Evolutionary conservation across 306 rosid genomes (phyloP).

Genomic region (Cajanus cajan): DNA sequence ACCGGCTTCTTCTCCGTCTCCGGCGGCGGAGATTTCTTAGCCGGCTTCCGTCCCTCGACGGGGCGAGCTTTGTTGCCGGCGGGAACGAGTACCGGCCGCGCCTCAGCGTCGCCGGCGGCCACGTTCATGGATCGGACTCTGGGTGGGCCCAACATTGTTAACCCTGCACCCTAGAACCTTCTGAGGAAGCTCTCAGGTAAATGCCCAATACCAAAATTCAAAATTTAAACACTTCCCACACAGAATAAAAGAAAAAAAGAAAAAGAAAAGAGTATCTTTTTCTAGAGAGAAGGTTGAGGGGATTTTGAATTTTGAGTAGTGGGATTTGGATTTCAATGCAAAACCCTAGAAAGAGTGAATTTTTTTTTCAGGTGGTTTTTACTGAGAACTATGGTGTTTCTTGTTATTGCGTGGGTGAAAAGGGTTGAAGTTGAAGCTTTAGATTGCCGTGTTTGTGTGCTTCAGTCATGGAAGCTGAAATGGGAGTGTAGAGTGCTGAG

Average conservation of each 20-base stretch:
- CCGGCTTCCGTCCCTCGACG: slow-evolving; percentile 40
- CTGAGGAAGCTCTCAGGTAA: slow-evolving; percentile 20
- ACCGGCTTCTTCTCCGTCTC: slow-evolving; percentile 49
- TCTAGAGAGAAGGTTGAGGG: neutral
- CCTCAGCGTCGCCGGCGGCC: slow-evolving; percentile 47
- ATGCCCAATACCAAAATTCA: slow-evolving; percentile 32
- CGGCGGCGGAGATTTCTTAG: slow-evolving; percentile 46
- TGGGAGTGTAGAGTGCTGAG: slow-evolving; percentile 1
- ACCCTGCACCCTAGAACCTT: slow-evolving; percentile 23
- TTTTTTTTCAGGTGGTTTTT: slow-evolving; percentile 31
- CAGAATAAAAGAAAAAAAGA: too few relatives aligned
- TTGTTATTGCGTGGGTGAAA: neutral
- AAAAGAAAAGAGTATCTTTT: neutral
- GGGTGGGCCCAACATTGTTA: slow-evolving; percentile 81
- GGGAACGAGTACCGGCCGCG: slow-evolving; percentile 64
- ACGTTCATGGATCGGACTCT: slow-evolving; percentile 74
- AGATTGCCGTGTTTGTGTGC: neutral
- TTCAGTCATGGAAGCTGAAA: slow-evolving; percentile 17
- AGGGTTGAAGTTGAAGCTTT: slow-evolving; percentile 25
- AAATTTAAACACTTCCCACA: slow-evolving; percentile 20
- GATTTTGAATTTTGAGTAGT: slow-evolving; percentile 1
- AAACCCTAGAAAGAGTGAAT: slow-evolving; percentile 37
- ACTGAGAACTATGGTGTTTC: neutral
- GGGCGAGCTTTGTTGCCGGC: slow-evolving; percentile 61
- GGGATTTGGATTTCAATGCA: slow-evolving; percentile 21